phyloP scores from a whole-genome alignment of 148 eudicot genomes.

The Tetragonia tetragonoides region DNA sequence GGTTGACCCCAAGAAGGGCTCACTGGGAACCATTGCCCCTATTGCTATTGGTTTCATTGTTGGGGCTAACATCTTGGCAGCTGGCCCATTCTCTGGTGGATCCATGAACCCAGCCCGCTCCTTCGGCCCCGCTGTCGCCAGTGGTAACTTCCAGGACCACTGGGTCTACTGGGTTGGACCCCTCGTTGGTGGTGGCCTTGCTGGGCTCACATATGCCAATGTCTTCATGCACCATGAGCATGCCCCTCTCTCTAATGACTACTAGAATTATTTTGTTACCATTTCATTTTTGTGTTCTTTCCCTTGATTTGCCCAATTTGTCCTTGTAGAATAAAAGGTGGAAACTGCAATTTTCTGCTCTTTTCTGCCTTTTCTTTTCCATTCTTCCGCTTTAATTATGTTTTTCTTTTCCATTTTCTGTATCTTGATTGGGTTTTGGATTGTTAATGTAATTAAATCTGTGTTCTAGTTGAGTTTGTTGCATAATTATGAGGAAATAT shows the following conservation, averaged over 20 bases:
- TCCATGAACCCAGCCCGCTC: conserved; percentile 95
- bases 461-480: not conserved
- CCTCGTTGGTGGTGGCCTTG: conserved; percentile 80
- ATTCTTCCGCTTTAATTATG: not conserved
- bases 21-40: conserved; percentile 72
- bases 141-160: conserved; percentile 55
- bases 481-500: not conserved
- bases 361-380: conserved; percentile 2
- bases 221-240: conserved; percentile 52
- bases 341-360: conserved; percentile 4
- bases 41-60: conserved; percentile 85
- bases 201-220: conserved; percentile 60
- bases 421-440: not conserved
- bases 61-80: conserved; percentile 83
- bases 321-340: not conserved
- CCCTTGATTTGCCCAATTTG: conserved; percentile 7
- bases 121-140: conserved; percentile 78
- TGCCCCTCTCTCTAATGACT: conserved; percentile 29
- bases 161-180: conserved; percentile 97
- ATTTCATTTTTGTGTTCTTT: not conserved
- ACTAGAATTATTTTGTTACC: not conserved
- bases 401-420: not conserved
- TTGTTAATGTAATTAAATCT: conserved; percentile 8
- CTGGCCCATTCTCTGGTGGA: conserved; percentile 86
- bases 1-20: conserved; percentile 82